A percentile compares a stretch with the other conserved stretches of the same genome.
These are phyloP conservation scores for Claviceps purpurea DNA, from an alignment of 2,329 filamentous ascomycete species.

Conservation along the genomic window DNA sequence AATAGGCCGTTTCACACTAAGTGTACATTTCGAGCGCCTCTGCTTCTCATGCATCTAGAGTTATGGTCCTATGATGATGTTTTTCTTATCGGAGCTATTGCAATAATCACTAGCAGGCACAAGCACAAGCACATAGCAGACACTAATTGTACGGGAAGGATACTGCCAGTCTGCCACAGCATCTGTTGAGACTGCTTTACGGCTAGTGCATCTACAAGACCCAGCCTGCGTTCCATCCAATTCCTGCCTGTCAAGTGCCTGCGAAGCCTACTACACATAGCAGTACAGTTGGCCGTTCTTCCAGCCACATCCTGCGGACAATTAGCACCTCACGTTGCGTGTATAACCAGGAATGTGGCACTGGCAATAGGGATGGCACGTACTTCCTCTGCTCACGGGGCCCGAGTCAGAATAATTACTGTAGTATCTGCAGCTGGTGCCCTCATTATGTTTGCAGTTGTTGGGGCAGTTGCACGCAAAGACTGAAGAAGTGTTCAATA, in stretches of 20 bases:
- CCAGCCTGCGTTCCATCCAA: background rate
- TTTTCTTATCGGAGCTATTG: too few relatives aligned
- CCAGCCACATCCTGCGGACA: background rate
- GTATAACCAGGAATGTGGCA: background rate
- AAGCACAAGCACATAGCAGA: too few relatives aligned
- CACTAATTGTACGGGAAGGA: too few relatives aligned
- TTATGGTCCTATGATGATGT: too few relatives aligned
- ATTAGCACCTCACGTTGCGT: background rate
- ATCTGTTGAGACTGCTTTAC: background rate
- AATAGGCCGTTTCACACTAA: too few relatives aligned
- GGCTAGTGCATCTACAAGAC: background rate
- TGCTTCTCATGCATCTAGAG: too few relatives aligned
- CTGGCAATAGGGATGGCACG: background rate
- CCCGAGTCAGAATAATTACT: background rate
- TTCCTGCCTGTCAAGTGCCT: too few relatives aligned
- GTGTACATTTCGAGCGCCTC: too few relatives aligned
- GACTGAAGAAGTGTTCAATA: background rate
- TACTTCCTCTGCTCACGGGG: background rate
- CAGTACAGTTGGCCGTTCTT: background rate
- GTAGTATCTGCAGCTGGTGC: background rate
- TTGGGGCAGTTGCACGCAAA: constrained; percentile 1
- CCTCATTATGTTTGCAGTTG: background rate
- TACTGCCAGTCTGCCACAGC: too few relatives aligned
- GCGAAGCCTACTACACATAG: background rate
- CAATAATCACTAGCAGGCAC: too few relatives aligned